A percentile compares a stretch with the other conserved stretches of the same genome.
These are phyloP conservation scores for Aspergillus taichungensis DNA, from an alignment of 495 filamentous ascomycete genomes.

Conservation along the genomic window DNA sequence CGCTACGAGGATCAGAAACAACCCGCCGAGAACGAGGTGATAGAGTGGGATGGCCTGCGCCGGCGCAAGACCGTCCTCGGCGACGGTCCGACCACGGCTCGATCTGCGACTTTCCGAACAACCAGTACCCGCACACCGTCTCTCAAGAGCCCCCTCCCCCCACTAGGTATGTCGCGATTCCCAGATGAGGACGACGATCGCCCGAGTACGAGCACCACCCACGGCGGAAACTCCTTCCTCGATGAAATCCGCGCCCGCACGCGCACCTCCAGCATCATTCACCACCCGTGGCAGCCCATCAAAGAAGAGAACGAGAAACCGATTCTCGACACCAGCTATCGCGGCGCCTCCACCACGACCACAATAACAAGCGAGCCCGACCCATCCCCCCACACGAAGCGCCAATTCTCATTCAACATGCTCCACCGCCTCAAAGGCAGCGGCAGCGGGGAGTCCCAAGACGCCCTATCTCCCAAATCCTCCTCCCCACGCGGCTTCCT, in stretches of 20 bases:
- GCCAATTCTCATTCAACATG: constrained; percentile 89
- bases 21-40: constrained; percentile 63
- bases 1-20: constrained; percentile 59
- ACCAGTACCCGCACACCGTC: constrained; percentile 21
- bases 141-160: constrained; percentile 57
- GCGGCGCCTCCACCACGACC: constrained; percentile 12
- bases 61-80: constrained; percentile 66
- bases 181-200: constrained; percentile 43
- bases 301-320: constrained; percentile 17
- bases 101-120: constrained; percentile 8
- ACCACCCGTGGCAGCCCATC: constrained; percentile 26
- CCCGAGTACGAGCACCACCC: constrained; percentile 23
- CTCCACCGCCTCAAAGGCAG: constrained; percentile 50
- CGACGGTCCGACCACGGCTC: constrained; percentile 33
- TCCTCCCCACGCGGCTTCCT: constrained; percentile 28
- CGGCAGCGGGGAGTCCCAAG: constrained; percentile 13
- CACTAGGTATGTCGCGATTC: constrained; percentile 81
- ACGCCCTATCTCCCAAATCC: constrained; percentile 16
- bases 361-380: not conserved
- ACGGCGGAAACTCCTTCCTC: constrained; percentile 38
- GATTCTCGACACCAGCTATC: constrained; percentile 36
- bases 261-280: constrained; percentile 29
- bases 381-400: constrained; percentile 36
- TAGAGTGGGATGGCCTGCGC: constrained; percentile 91
- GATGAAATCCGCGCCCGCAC: constrained; percentile 48